Conservation (phyloP, 1,284 basidiomycete species). For the Gymnopus androsaceus region DNA sequence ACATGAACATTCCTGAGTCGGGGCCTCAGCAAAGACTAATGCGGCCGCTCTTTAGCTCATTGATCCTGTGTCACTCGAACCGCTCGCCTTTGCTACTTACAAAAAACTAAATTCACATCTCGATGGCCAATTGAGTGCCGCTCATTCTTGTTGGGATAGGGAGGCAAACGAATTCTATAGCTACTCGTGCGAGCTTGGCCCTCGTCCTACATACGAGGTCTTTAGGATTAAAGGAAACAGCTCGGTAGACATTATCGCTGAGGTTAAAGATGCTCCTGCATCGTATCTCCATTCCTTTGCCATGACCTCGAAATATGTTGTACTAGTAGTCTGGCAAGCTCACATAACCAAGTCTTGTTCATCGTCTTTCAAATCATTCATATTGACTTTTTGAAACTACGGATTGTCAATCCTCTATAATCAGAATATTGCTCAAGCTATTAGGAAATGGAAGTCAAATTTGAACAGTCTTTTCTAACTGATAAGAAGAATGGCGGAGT, state of each 20-base stretch:
- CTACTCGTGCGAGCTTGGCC: constrained; percentile 31
- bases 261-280: constrained; percentile 37
- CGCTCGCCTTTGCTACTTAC: constrained; percentile 31
- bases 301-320: constrained; percentile 37
- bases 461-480: constrained; percentile 35
- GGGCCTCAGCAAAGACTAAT: constrained; percentile 34
- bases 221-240: constrained; percentile 35
- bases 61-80: constrained; percentile 37
- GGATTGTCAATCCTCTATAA: constrained; percentile 22
- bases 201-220: constrained; percentile 30
- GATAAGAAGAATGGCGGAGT: constrained; percentile 37
- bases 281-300: constrained; percentile 39
- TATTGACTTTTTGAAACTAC: constrained; percentile 16
- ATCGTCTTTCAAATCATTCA: background rate
- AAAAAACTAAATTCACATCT: constrained; percentile 32
- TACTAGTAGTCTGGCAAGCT: constrained; percentile 36
- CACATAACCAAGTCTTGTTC: constrained; percentile 28
- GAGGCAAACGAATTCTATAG: constrained; percentile 37
- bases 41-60: constrained; percentile 28
- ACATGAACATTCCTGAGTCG: constrained; percentile 12
- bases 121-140: constrained; percentile 33
- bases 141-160: constrained; percentile 39
- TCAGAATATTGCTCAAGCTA: constrained; percentile 33
- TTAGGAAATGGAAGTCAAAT: constrained; percentile 32
- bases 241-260: constrained; percentile 35